Evolutionary conservation across 208 protist species (phyloP).

Genomic region (Trypanosoma platydactyli): DNA sequence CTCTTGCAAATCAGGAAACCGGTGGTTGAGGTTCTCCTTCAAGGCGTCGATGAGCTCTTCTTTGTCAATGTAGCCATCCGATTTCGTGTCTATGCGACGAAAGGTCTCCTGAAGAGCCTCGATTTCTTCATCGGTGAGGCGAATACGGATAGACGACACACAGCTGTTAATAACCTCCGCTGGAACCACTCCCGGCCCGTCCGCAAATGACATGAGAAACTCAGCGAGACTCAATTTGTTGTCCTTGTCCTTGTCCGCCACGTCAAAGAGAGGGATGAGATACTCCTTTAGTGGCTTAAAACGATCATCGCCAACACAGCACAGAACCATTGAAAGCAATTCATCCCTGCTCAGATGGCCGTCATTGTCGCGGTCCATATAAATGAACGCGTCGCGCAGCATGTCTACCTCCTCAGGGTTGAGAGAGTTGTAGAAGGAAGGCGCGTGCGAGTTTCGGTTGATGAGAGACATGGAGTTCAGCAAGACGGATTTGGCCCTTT

Average conservation of each 20-base stretch:
- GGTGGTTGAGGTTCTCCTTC: slow-evolving; percentile 40
- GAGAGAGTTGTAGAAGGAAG: slow-evolving; percentile 42
- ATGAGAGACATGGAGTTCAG: slow-evolving; percentile 12
- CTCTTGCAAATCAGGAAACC: slow-evolving; percentile 67
- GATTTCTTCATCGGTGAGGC: slow-evolving; percentile 81
- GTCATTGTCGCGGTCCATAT: slow-evolving; percentile 82
- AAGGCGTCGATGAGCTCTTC: slow-evolving; percentile 67
- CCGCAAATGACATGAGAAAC: slow-evolving; percentile 76
- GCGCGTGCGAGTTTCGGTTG: slow-evolving; percentile 24
- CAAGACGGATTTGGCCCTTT: background rate
- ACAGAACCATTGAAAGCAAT: slow-evolving; percentile 45
- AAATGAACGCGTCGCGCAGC: slow-evolving; percentile 89
- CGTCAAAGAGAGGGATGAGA: slow-evolving; percentile 63
- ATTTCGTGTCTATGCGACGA: slow-evolving; percentile 62
- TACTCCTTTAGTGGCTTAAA: slow-evolving; percentile 59
- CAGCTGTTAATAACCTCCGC: slow-evolving; percentile 84
- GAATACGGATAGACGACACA: slow-evolving; percentile 68
- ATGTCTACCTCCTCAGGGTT: slow-evolving; percentile 84
- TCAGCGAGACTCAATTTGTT: slow-evolving; percentile 60
- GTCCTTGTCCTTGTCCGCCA: slow-evolving; percentile 78
- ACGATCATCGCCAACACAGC: slow-evolving; percentile 50
- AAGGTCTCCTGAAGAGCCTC: slow-evolving; percentile 76
- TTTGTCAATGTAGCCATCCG: slow-evolving; percentile 68
- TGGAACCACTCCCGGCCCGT: slow-evolving; percentile 79
- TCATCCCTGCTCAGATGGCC: slow-evolving; percentile 62